These are phyloP conservation scores for Sphagnum fallax DNA, from an alignment of 228 moss, liverwort and hornwort species.

Conservation along the genomic window DNA sequence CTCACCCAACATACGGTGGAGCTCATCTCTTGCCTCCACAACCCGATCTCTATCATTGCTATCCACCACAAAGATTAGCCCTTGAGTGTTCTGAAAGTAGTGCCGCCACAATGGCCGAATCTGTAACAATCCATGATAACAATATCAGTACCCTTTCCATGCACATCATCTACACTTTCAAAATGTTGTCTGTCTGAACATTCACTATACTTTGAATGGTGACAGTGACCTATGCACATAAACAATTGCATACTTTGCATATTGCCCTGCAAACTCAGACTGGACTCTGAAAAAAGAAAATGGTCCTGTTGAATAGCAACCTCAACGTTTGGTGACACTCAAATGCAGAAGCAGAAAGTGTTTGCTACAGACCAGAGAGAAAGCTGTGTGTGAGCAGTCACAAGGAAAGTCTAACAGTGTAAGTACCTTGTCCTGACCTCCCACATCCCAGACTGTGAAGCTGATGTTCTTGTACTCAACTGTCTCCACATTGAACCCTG, in stretches of 20 bases:
- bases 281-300: no score
- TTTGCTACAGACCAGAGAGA: no score
- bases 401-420: background rate
- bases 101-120: conserved; percentile 98
- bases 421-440: conserved; percentile 91
- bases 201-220: background rate
- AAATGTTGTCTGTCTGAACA: background rate
- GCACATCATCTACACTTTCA: background rate
- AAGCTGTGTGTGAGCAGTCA: no score
- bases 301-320: no score
- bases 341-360: no score
- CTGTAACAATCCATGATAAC: conserved; percentile 16
- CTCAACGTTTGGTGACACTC: no score
- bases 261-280: no score
- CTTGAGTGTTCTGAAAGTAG: conserved; percentile 97
- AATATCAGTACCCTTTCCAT: background rate
- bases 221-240: background rate
- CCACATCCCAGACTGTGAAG: conserved; percentile 95
- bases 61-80: conserved; percentile 97
- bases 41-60: conserved; percentile 95
- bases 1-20: conserved; percentile 96
- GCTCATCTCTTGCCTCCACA: conserved; percentile 91
- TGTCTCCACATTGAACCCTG: conserved; percentile 97
- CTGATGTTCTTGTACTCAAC: conserved; percentile 99
- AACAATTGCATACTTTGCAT: no score